Evolutionary conservation across 2,329 filamentous ascomycete genomes (phyloP).

Genomic region (Cordyceps cateniannulata): DNA sequence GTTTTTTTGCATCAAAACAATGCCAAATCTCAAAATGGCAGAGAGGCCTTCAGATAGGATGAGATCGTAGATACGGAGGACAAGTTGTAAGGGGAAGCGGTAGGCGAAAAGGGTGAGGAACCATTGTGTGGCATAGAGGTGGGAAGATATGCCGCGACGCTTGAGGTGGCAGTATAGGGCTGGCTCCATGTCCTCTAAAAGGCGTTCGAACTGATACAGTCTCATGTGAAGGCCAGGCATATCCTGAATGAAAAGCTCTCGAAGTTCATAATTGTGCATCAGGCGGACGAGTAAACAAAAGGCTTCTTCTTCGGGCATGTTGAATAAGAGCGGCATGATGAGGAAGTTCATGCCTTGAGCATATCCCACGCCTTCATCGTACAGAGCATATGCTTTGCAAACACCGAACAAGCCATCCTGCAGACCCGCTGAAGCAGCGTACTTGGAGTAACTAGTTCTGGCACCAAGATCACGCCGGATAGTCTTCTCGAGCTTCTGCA

Average conservation of each 20-base stretch:
- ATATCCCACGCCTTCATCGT: constrained; percentile 90
- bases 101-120: constrained; percentile 98
- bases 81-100: constrained; percentile 90
- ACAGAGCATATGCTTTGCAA: constrained; percentile 95
- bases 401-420: constrained; percentile 93
- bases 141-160: constrained; percentile 77
- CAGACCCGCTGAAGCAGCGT: constrained; percentile 80
- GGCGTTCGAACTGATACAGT: constrained; percentile 88
- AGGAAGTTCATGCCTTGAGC: constrained; percentile 99
- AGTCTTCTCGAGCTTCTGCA: constrained; percentile 81
- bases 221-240: constrained; percentile 95
- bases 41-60: constrained; percentile 90
- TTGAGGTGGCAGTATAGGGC: constrained; percentile 92
- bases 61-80: constrained; percentile 92
- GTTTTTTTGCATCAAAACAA: constrained; percentile 96
- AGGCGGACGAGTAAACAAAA: constrained; percentile 88
- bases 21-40: constrained; percentile 88
- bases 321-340: constrained; percentile 93
- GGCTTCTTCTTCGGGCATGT: constrained; percentile 96
- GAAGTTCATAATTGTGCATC: constrained; percentile 93
- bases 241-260: constrained; percentile 88
- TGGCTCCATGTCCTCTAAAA: constrained; percentile 90
- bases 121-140: constrained; percentile 97
- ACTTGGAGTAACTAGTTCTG: constrained; percentile 94
- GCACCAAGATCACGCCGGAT: constrained; percentile 89